Percentiles rank a stretch among this genome's conserved stretches.
These are phyloP conservation scores for Geotrichum siamense DNA, from an alignment of 1,139 yeast species.

Conservation along the genomic window DNA sequence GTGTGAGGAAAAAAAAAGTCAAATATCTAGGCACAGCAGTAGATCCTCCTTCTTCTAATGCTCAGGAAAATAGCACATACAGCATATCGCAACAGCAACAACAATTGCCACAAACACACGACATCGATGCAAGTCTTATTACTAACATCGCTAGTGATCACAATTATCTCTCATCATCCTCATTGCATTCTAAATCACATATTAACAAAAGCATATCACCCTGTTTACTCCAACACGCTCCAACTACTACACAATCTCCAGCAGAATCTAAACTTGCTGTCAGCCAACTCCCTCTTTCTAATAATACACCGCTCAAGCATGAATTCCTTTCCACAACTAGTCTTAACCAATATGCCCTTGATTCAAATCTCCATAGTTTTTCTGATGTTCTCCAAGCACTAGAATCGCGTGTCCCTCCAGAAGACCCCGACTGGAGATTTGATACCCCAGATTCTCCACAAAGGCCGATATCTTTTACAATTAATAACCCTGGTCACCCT, in stretches of 20 bases:
- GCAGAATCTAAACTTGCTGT: too few relatives aligned
- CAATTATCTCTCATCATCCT: neutral
- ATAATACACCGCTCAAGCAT: neutral
- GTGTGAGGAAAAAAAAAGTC: constrained; percentile 72
- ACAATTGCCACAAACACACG: neutral
- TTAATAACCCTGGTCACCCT: constrained; percentile 3
- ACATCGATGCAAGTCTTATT: neutral
- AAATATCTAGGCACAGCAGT: constrained; percentile 48
- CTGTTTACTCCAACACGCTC: neutral
- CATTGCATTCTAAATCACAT: neutral
- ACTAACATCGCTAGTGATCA: neutral
- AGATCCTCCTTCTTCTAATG: constrained; percentile 23
- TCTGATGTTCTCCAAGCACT: constrained; percentile 25
- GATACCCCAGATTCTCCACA: constrained; percentile 11
- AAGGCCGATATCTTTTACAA: constrained; percentile 16
- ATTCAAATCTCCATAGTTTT: constrained; percentile 18
- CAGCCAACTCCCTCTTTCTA: neutral
- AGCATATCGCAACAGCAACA: neutral
- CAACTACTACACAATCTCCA: neutral
- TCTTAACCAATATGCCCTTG: constrained; percentile 20
- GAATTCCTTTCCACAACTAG: constrained; percentile 6
- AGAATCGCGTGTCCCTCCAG: constrained; percentile 14
- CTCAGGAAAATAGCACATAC: neutral
- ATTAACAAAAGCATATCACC: constrained; percentile 1
- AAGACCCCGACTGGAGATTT: constrained; percentile 10